Base-by-base conservation (phyloP, 495 filamentous ascomycete species). In the Penicillium cinerascens region DNA sequence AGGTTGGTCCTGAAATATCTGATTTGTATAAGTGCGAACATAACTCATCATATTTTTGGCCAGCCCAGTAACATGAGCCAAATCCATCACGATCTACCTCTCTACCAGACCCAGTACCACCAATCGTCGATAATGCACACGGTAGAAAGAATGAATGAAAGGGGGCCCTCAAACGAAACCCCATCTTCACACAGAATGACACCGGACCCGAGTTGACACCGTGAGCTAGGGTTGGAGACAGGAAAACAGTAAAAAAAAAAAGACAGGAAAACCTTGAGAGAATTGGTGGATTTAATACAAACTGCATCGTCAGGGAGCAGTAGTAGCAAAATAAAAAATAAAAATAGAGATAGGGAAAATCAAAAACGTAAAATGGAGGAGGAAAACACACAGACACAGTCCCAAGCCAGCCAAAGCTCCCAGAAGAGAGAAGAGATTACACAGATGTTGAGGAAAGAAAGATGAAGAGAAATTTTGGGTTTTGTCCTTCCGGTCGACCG, bases 371-470 rank as follows among this genome's bases (percentile, higher is more conserved):
- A 50, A 39, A 50, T 27, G 33, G 26, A 41, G 21, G 47, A 37
- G 43, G 54, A 56, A 55, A 61, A 59, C 41, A 54, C 42, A 64
- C 47, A 54, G 21, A 60, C 47, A 54, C 48, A 54, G 48, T 56
- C 55, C 59, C 52, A 63, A 67, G 52, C 70, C 70, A 74, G 64
- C 72, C 72, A 73, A 51, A 73, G 68, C 65, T 76, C 71, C 69
- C 68, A 64, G 60, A 64, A 60, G 64, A 70, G 69, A 73, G 72
- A 69, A 75, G 65, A 70, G 68, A 73, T 73, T 76, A 76, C 71
- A 75, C 71, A 71, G 52, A 66, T 63, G 61, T 60, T 60, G 64
- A 63, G 51, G 57, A 59, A 58, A 61, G 50, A 65, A 63, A 59
- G 52, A 59, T 56, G 59, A 61, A 55, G 51, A 62, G 52, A 64